Evolutionary conservation across 2,329 filamentous ascomycete genomes (phyloP).

Genomic region (Fusarium sp.): DNA sequence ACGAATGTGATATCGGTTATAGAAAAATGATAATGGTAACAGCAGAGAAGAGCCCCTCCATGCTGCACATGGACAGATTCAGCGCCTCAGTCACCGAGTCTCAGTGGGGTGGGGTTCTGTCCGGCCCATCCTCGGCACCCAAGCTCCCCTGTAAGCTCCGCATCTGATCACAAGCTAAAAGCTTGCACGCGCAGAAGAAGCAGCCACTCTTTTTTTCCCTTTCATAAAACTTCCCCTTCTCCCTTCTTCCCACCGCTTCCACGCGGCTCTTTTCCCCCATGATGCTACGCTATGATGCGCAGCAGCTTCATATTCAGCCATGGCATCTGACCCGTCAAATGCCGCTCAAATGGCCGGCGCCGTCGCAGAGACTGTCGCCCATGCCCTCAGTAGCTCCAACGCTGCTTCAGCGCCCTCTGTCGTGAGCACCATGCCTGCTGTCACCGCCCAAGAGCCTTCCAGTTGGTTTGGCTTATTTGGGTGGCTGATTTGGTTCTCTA

Average conservation of each 20-base stretch:
- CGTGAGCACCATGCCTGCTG: constrained; percentile 49
- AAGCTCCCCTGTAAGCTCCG: constrained; percentile 41
- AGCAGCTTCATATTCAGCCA: constrained; percentile 47
- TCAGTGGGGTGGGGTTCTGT: constrained; percentile 27
- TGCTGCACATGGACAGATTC: constrained; percentile 33
- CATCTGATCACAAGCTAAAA: constrained; percentile 44
- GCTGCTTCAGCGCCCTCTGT: constrained; percentile 49
- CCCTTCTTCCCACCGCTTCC: constrained; percentile 33
- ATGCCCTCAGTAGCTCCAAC: constrained; percentile 47
- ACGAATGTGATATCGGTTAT: constrained; percentile 16
- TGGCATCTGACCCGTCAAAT: constrained; percentile 54
- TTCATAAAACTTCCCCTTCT: constrained; percentile 37
- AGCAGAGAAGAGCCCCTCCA: constrained; percentile 37
- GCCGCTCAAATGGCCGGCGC: constrained; percentile 48
- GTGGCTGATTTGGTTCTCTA: constrained; percentile 61
- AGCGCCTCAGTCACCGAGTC: constrained; percentile 24
- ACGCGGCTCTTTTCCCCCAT: constrained; percentile 43
- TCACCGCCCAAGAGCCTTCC: constrained; percentile 52
- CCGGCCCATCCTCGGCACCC: constrained; percentile 42
- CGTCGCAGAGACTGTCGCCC: constrained; percentile 47
- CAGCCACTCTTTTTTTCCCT: constrained; percentile 35
- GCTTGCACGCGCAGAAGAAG: constrained; percentile 26
- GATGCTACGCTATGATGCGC: constrained; percentile 49
- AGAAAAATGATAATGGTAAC: constrained; percentile 24
- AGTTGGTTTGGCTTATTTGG: constrained; percentile 68